Percentiles rank a stretch among this genome's conserved stretches.
Conservation (phyloP, 148 eudicot species). For the Persicaria maculosa region DNA sequence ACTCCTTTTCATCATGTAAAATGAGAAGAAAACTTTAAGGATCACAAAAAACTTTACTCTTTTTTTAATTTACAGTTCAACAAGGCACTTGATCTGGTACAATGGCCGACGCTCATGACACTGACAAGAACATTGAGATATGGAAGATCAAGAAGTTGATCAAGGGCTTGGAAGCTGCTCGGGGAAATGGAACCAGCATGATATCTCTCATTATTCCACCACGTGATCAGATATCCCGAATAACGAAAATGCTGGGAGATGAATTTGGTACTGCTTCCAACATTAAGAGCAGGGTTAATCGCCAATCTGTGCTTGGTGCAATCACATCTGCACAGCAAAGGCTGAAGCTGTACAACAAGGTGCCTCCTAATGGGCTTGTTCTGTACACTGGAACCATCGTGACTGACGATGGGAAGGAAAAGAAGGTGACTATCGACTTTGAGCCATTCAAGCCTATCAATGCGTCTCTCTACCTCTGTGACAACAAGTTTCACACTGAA, state of each 20-base stretch:
- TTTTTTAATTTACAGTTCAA: not conserved
- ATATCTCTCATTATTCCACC: slow-evolving; percentile 19
- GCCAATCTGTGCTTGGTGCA: slow-evolving; percentile 21
- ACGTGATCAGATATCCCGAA: slow-evolving; percentile 16
- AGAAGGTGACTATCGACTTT: slow-evolving; percentile 18
- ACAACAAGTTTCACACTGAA: slow-evolving; percentile 20
- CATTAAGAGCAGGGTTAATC: slow-evolving; percentile 20
- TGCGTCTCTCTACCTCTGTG: slow-evolving; percentile 19
- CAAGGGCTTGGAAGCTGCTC: slow-evolving; percentile 19
- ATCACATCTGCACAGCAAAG: slow-evolving; percentile 20
- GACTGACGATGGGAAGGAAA: slow-evolving; percentile 19
- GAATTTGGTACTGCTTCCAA: slow-evolving; percentile 20
- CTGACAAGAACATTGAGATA: slow-evolving; percentile 22
- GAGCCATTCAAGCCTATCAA: slow-evolving; percentile 18
- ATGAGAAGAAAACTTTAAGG: not conserved
- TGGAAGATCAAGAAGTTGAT: slow-evolving; percentile 20
- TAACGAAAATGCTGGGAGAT: slow-evolving; percentile 15
- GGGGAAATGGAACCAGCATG: slow-evolving; percentile 22
- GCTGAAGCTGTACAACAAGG: slow-evolving; percentile 19
- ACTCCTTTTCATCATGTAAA: not conserved
- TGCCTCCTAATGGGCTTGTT: slow-evolving; percentile 18
- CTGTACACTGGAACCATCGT: slow-evolving; percentile 18
- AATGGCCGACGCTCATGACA: slow-evolving; percentile 18
- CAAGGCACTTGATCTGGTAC: not conserved
- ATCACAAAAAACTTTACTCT: not conserved